These are phyloP conservation scores for Magnusiomyces suaveolens DNA, from an alignment of 1,139 yeast species.

Conservation along the genomic window DNA sequence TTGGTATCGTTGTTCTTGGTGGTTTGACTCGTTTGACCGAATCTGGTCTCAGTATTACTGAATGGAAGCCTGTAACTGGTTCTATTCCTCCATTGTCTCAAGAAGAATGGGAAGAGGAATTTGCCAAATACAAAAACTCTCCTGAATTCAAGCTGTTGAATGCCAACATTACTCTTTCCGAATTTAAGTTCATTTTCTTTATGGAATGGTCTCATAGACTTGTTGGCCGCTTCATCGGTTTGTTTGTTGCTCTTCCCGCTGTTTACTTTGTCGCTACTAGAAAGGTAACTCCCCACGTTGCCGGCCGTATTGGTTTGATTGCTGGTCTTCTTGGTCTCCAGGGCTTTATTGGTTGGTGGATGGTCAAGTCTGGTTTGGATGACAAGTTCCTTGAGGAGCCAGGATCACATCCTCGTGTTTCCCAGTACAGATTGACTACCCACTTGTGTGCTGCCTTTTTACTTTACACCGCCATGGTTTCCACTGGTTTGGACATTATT, in stretches of 20 bases:
- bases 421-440: slow-evolving; percentile 88
- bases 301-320: slow-evolving; percentile 58
- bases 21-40: slow-evolving; percentile 93
- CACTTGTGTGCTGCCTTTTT: slow-evolving; percentile 91
- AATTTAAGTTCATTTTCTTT: slow-evolving; percentile 85
- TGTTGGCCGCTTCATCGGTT: slow-evolving; percentile 85
- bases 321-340: slow-evolving; percentile 78
- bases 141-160: slow-evolving; percentile 89
- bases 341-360: slow-evolving; percentile 99
- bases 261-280: slow-evolving; percentile 62
- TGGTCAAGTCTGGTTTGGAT: slow-evolving; percentile 94
- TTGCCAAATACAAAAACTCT: slow-evolving; percentile 65
- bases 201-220: slow-evolving; percentile 98
- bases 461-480: slow-evolving; percentile 78
- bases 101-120: slow-evolving; percentile 78
- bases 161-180: slow-evolving; percentile 83
- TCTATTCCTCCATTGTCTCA: slow-evolving; percentile 76
- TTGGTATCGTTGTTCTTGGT: slow-evolving; percentile 93
- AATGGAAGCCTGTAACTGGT: slow-evolving; percentile 98
- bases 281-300: slow-evolving; percentile 59
- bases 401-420: slow-evolving; percentile 81
- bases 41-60: slow-evolving; percentile 91
- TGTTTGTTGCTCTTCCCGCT: slow-evolving; percentile 75
- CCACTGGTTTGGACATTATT: slow-evolving; percentile 78
- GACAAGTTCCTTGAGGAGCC: slow-evolving; percentile 69